Percentiles rank a stretch among this genome's conserved stretches.
These are phyloP conservation scores for Moesziomyces sp. DNA, from an alignment of 1,284 basidiomycete species.

Conservation along the genomic window DNA sequence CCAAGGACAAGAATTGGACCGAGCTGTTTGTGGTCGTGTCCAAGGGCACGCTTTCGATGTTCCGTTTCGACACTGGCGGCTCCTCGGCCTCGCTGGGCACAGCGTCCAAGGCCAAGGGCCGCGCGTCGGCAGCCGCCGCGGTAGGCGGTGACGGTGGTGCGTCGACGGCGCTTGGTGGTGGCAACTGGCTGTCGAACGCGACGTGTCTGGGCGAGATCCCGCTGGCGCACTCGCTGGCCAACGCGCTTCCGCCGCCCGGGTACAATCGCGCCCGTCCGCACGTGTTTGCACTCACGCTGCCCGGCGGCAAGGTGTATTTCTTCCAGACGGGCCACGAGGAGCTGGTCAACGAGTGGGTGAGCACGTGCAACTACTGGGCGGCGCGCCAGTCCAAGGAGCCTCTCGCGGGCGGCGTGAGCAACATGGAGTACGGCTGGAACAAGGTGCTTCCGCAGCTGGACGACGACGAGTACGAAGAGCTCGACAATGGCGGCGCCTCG, in stretches of 20 bases:
- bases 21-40: conserved; percentile 96
- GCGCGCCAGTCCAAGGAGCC: conserved; percentile 92
- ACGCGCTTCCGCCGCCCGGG: conserved; percentile 87
- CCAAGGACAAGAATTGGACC: conserved; percentile 84
- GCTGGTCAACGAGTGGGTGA: conserved; percentile 96
- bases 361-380: conserved; percentile 98
- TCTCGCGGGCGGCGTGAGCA: conserved; percentile 90
- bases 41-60: conserved; percentile 93
- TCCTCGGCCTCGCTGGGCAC: conserved; percentile 6
- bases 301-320: conserved; percentile 89
- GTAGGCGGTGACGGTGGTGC: background rate
- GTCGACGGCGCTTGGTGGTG: conserved; percentile 80
- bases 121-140: background rate
- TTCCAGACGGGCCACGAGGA: conserved; percentile 98
- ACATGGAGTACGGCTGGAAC: conserved; percentile 99
- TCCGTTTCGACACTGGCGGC: conserved; percentile 68
- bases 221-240: conserved; percentile 87
- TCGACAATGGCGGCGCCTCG: conserved; percentile 62
- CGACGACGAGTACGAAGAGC: conserved; percentile 70
- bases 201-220: conserved; percentile 81
- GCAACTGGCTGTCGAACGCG: conserved; percentile 95
- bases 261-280: conserved; percentile 89
- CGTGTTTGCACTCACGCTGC: conserved; percentile 92
- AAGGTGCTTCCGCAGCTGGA: conserved; percentile 70
- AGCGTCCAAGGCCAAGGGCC: conserved; percentile 5